These are phyloP conservation scores for Pseudogymnoascus sp. DNA, from an alignment of 2,329 filamentous ascomycete genomes.

Conservation along the genomic window DNA sequence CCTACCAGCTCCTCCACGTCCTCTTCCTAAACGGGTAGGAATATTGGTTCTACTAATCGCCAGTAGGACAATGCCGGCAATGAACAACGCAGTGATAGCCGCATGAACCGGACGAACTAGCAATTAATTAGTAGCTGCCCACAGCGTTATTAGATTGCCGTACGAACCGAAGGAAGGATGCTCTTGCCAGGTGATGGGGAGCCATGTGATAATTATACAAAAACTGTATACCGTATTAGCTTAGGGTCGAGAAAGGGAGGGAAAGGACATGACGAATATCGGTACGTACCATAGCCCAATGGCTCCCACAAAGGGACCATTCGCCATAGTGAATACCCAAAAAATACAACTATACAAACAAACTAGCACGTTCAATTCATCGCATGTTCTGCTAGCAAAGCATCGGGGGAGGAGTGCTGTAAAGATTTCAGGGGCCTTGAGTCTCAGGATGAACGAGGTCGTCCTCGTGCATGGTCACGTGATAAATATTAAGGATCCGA, in stretches of 20 bases:
- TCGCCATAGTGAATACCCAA: background rate
- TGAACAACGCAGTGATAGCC: background rate
- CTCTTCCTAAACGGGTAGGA: constrained; percentile 2
- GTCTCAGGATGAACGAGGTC: background rate
- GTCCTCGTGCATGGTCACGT: background rate
- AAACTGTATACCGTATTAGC: background rate
- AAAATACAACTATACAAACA: background rate
- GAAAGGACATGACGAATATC: background rate
- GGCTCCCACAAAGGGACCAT: background rate
- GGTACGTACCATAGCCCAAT: constrained; percentile 4
- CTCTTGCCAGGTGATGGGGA: constrained; percentile 5
- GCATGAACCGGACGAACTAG: background rate
- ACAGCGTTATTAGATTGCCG: background rate
- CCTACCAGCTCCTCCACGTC: constrained; percentile 7
- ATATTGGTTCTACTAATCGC: background rate
- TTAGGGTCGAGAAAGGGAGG: background rate
- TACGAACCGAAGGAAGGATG: constrained; percentile 3
- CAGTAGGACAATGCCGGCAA: background rate
- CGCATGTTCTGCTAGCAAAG: background rate
- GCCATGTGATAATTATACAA: constrained; percentile 5
- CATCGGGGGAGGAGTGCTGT: background rate
- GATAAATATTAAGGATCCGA: background rate
- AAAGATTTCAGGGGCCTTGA: background rate
- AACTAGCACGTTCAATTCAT: background rate
- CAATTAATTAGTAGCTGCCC: background rate